A percentile compares a stretch with the other conserved stretches of the same genome.
phyloP scores from a whole-genome alignment of 2,329 filamentous ascomycete species.

The Colletotrichum phormii region DNA sequence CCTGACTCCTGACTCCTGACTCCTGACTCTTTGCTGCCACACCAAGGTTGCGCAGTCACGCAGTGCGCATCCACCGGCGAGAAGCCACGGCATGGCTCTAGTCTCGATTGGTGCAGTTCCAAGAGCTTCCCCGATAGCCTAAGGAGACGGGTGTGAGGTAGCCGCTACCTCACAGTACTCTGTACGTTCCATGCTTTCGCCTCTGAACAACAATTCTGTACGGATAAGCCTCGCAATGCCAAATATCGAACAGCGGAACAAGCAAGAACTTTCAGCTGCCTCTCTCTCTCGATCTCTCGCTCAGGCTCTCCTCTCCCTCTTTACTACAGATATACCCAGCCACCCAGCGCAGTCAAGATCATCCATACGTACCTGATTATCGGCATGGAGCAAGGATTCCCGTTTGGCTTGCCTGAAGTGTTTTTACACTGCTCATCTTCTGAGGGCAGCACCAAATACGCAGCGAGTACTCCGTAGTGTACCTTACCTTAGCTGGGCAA shows the following conservation, averaged over 20 bases:
- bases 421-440: not conserved
- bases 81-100: slow-evolving; percentile 29
- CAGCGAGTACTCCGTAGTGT: too few relatives aligned
- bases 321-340: too few relatives aligned
- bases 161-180: not conserved
- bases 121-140: slow-evolving; percentile 5
- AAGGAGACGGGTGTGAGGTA: not conserved
- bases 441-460: not conserved
- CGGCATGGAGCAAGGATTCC: not conserved
- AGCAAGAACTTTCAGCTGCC: too few relatives aligned
- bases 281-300: too few relatives aligned
- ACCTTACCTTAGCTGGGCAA: not conserved
- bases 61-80: not conserved
- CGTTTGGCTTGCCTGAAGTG: not conserved
- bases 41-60: slow-evolving; percentile 18
- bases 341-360: not conserved
- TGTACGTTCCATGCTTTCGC: not conserved
- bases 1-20: not conserved
- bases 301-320: too few relatives aligned
- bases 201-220: too few relatives aligned
- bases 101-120: slow-evolving; percentile 13
- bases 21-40: slow-evolving; percentile 14
- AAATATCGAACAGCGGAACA: too few relatives aligned
- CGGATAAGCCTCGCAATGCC: too few relatives aligned
- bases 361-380: not conserved